Conservation (phyloP, 2,329 filamentous ascomycete genomes). For the Paraconiothyrium brasiliense region DNA sequence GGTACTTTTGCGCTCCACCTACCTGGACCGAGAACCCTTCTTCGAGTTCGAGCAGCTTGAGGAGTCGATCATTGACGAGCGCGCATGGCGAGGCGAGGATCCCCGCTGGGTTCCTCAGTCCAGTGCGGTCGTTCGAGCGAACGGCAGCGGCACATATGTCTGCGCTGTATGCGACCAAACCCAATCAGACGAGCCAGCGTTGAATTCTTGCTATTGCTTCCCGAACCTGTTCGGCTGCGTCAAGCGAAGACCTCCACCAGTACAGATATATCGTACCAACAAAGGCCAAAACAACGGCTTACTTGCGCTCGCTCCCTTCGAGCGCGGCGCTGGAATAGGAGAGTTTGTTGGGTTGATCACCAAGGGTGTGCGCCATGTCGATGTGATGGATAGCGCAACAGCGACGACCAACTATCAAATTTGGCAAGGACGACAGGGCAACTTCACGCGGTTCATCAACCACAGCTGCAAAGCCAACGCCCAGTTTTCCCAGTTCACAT, state of each 20-base stretch:
- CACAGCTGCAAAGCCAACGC: slow-evolving; percentile 67
- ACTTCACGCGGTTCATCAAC: slow-evolving; percentile 68
- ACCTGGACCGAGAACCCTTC: slow-evolving; percentile 57
- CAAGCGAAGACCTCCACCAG: slow-evolving; percentile 52
- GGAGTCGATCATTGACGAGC: slow-evolving; percentile 59
- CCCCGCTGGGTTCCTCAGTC: slow-evolving; percentile 55
- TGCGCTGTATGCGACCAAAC: slow-evolving; percentile 59
- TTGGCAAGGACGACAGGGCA: slow-evolving; percentile 65
- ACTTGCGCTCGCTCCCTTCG: slow-evolving; percentile 57
- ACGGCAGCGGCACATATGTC: slow-evolving; percentile 46
- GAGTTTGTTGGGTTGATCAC: slow-evolving; percentile 67
- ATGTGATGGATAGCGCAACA: slow-evolving; percentile 63
- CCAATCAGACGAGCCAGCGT: slow-evolving; percentile 61
- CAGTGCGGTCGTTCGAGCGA: slow-evolving; percentile 34
- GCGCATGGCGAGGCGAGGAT: slow-evolving; percentile 60
- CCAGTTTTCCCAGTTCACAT: slow-evolving; percentile 66
- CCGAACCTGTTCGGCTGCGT: slow-evolving; percentile 61
- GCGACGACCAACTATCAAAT: slow-evolving; percentile 67
- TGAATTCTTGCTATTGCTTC: slow-evolving; percentile 64
- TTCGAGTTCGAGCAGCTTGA: slow-evolving; percentile 62
- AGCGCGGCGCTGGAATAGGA: slow-evolving; percentile 62
- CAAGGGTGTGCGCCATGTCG: slow-evolving; percentile 60
- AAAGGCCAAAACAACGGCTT: slow-evolving; percentile 66
- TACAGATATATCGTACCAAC: slow-evolving; percentile 63
- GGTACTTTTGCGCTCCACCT: slow-evolving; percentile 57